A percentile compares a stretch with the other conserved stretches of the same genome.
Conservation (phyloP, 306 rosid species). For the Corylus americana region DNA sequence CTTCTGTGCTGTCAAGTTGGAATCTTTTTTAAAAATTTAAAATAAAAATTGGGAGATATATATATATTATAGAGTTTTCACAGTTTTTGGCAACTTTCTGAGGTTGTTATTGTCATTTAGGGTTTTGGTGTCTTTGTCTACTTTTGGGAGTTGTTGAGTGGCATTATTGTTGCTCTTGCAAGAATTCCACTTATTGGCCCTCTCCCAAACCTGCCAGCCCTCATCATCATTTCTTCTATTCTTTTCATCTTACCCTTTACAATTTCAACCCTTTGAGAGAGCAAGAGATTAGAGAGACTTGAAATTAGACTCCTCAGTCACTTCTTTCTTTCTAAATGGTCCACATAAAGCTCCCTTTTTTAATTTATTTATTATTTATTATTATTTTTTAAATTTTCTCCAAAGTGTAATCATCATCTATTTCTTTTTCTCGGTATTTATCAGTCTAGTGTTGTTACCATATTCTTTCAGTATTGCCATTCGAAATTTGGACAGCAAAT, state of each 20-base stretch:
- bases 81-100: conserved; percentile 28
- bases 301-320: too few relatives aligned
- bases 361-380: not conserved
- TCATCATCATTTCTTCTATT: conserved; percentile 37
- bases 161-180: conserved; percentile 43
- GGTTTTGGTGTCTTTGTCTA: conserved; percentile 53
- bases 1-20: conserved; percentile 24
- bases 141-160: conserved; percentile 53
- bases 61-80: not conserved
- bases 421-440: not conserved
- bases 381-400: not conserved
- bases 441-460: not conserved
- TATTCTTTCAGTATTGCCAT: not conserved
- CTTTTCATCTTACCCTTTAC: conserved; percentile 9
- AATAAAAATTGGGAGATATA: conserved; percentile 31
- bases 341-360: not conserved
- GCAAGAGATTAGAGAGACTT: not conserved
- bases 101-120: conserved; percentile 53
- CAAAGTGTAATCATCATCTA: not conserved
- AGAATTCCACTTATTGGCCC: conserved; percentile 51
- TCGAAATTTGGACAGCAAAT: too few relatives aligned
- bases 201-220: conserved; percentile 29
- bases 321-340: not conserved
- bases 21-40: conserved; percentile 31
- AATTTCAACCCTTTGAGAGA: conserved; percentile 13